phyloP scores from a whole-genome alignment of 108 stramenopile species.

The Cylindrotheca fusiformis region DNA sequence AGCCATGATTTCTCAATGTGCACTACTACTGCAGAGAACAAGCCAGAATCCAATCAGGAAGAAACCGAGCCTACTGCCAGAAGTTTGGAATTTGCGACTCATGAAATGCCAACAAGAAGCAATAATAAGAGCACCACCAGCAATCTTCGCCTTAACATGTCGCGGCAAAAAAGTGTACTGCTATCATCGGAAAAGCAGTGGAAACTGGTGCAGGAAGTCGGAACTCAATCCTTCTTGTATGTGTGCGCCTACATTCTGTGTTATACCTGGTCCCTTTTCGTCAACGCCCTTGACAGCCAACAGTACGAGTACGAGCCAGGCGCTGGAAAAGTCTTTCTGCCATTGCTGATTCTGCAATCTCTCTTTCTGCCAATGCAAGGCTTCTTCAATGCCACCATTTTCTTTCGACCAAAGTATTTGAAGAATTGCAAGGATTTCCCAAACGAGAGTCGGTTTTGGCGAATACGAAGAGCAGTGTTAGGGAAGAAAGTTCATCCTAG shows the following conservation, averaged over 20 bases:
- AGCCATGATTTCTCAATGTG: too few species aligned
- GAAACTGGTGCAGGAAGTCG: background rate
- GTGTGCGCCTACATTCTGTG: background rate
- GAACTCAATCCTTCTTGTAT: conserved; percentile 8
- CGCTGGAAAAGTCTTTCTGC: background rate
- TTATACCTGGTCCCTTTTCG: background rate
- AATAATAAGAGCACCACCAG: background rate
- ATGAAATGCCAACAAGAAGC: too few species aligned
- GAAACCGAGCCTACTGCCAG: too few species aligned
- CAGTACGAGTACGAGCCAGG: background rate
- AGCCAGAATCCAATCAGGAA: too few species aligned
- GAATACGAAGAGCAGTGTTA: background rate
- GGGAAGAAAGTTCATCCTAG: background rate
- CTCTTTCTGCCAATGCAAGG: conserved; percentile 37
- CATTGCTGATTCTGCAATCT: conserved; percentile 3
- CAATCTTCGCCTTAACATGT: background rate
- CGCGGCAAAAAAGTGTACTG: background rate
- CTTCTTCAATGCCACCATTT: conserved; percentile 26
- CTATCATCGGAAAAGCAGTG: background rate
- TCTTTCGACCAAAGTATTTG: background rate
- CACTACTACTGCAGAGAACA: too few species aligned
- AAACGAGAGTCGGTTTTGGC: background rate
- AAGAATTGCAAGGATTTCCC: background rate
- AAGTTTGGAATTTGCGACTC: too few species aligned
- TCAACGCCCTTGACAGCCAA: background rate